Conservation (phyloP, 2,329 filamentous ascomycete species). For the Colletotrichum scovillei region DNA sequence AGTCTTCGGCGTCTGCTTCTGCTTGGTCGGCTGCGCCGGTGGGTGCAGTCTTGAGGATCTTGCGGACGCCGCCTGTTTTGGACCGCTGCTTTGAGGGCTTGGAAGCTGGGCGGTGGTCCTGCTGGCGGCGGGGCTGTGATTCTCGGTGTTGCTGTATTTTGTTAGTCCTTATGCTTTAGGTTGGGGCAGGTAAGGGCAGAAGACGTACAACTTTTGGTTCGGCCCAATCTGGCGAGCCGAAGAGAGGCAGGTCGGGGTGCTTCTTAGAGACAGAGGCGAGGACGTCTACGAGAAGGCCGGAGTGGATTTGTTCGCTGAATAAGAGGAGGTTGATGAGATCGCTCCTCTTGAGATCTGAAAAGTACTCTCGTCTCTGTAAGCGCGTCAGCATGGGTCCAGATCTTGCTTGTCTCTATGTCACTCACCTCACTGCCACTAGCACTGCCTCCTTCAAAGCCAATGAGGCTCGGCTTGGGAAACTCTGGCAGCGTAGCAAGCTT, state of each 20-base stretch:
- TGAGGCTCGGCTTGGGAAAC: constrained; percentile 49
- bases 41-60: constrained; percentile 45
- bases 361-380: constrained; percentile 52
- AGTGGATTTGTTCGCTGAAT: constrained; percentile 53
- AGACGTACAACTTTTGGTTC: constrained; percentile 19
- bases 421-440: constrained; percentile 47
- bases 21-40: constrained; percentile 24
- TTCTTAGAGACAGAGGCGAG: constrained; percentile 55
- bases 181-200: neutral
- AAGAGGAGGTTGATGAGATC: constrained; percentile 54
- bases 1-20: constrained; percentile 44
- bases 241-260: constrained; percentile 56
- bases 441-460: constrained; percentile 51
- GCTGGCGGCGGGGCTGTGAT: neutral
- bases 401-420: neutral
- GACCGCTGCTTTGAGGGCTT: constrained; percentile 42
- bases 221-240: constrained; percentile 55
- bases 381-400: neutral
- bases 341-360: constrained; percentile 48
- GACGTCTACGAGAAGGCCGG: constrained; percentile 54
- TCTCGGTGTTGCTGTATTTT: neutral
- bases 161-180: neutral
- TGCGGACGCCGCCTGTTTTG: constrained; percentile 47
- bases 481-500: constrained; percentile 46
- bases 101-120: neutral